Percentiles rank a stretch among this genome's conserved stretches.
These are phyloP conservation scores for Aulographum hederae DNA, from an alignment of 2,329 filamentous ascomycete genomes.

Conservation along the genomic window DNA sequence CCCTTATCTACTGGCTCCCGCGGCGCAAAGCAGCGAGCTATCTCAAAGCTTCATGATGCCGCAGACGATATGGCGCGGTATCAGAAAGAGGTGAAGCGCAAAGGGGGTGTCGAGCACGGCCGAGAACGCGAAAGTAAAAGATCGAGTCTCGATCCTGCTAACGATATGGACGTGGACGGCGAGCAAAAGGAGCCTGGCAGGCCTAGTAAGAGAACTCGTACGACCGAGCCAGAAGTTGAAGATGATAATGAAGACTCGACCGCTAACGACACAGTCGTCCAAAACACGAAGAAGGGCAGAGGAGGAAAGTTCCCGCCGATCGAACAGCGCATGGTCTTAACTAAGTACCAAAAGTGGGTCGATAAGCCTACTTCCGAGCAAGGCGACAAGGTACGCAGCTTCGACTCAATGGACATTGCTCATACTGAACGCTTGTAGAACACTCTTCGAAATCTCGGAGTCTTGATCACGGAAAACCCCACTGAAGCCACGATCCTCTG, in stretches of 20 bases:
- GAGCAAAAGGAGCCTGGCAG: too few species aligned
- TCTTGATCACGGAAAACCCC: constrained; percentile 60
- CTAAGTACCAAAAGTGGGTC: constrained; percentile 71
- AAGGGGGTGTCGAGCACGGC: constrained; percentile 45
- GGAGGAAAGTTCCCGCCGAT: constrained; percentile 42
- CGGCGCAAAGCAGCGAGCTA: constrained; percentile 73
- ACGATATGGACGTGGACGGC: neutral
- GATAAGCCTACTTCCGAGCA: constrained; percentile 57
- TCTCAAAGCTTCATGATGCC: constrained; percentile 56
- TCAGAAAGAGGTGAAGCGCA: constrained; percentile 82
- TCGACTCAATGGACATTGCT: neutral
- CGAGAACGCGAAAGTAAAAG: constrained; percentile 23
- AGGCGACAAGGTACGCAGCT: constrained; percentile 50
- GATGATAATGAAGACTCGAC: constrained; percentile 18
- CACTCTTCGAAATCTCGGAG: constrained; percentile 66
- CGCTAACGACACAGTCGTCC: constrained; percentile 17
- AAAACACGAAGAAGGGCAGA: too few species aligned
- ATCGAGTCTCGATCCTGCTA: neutral
- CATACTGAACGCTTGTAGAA: constrained; percentile 29
- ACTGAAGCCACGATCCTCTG: constrained; percentile 69
- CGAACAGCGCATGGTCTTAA: constrained; percentile 60
- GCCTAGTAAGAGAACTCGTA: constrained; percentile 11
- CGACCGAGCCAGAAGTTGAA: constrained; percentile 18
- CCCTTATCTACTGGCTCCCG: constrained; percentile 60
- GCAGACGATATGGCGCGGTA: constrained; percentile 78